Evolutionary conservation across 1,284 basidiomycete species (phyloP).

Genomic region (Boletus putidus): DNA sequence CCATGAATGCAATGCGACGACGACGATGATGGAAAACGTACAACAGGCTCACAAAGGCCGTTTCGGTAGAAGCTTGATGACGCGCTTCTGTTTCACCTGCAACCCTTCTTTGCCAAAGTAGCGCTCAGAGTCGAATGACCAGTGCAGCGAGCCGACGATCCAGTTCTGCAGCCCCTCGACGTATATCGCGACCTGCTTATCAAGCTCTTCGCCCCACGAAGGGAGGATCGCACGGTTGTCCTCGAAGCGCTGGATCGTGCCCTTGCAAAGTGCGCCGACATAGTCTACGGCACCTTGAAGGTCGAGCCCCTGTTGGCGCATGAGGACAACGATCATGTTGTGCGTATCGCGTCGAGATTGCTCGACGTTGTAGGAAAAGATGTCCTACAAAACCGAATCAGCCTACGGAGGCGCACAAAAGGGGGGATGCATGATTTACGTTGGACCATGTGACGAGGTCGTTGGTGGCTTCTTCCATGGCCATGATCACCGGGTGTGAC

Average conservation of each 20-base stretch:
- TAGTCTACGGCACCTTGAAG: constrained; percentile 56
- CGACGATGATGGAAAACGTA: neutral
- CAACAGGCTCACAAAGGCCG: constrained; percentile 23
- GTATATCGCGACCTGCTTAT: constrained; percentile 51
- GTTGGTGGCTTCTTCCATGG: constrained; percentile 54
- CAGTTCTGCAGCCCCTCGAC: constrained; percentile 55
- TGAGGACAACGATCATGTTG: constrained; percentile 61
- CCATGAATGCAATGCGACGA: neutral
- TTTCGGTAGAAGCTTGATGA: constrained; percentile 47
- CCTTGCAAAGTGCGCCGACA: constrained; percentile 52
- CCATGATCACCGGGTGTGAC: constrained; percentile 51
- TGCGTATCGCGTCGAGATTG: constrained; percentile 57
- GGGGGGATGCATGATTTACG: constrained; percentile 37
- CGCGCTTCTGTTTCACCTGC: constrained; percentile 47
- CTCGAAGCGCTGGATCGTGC: constrained; percentile 50
- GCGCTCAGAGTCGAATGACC: constrained; percentile 58
- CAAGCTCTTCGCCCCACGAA: constrained; percentile 53
- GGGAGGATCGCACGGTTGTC: constrained; percentile 47
- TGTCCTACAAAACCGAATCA: constrained; percentile 44
- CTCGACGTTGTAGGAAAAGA: constrained; percentile 63
- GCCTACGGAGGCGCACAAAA: neutral
- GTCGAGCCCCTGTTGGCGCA: constrained; percentile 49
- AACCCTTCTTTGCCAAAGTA: constrained; percentile 54
- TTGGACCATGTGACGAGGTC: constrained; percentile 64
- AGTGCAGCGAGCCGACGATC: constrained; percentile 59